Evolutionary conservation across 179 eudicot genomes (phyloP).

Genomic region (Dionaea muscipula): DNA sequence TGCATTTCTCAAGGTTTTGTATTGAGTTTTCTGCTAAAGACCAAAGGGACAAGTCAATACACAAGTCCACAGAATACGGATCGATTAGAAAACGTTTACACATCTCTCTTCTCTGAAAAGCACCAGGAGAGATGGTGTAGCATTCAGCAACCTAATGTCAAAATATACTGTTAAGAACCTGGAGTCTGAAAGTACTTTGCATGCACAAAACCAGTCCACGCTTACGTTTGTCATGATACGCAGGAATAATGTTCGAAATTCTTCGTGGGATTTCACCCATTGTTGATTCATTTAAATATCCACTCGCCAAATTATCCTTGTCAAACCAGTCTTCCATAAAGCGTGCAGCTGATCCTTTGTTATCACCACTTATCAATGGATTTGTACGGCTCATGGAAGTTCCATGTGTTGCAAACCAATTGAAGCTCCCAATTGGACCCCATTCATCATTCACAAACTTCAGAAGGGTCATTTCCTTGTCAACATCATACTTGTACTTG

Average conservation of each 20-base stretch:
- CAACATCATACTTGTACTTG: slow-evolving; percentile 76
- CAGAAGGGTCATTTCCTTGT: slow-evolving; percentile 81
- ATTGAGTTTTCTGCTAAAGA: no score
- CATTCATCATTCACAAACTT: slow-evolving; percentile 89
- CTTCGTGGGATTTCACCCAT: slow-evolving; percentile 41
- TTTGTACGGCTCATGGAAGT: slow-evolving; percentile 98
- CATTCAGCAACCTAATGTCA: not conserved
- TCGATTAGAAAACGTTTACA: no score
- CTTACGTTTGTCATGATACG: slow-evolving; percentile 52
- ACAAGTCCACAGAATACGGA: no score
- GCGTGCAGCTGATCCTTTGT: slow-evolving; percentile 95
- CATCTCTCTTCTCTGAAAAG: no score
- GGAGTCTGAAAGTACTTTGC: not conserved
- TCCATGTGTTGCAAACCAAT: slow-evolving; percentile 98
- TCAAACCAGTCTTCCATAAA: slow-evolving; percentile 98
- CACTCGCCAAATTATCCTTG: slow-evolving; percentile 24
- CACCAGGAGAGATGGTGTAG: not conserved
- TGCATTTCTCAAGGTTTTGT: no score
- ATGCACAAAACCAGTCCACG: slow-evolving; percentile 5
- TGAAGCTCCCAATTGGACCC: slow-evolving; percentile 93
- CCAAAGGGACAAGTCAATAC: no score
- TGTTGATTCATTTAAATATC: slow-evolving; percentile 18
- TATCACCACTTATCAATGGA: slow-evolving; percentile 81
- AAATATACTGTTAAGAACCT: not conserved
- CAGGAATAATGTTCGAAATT: slow-evolving; percentile 64